These are phyloP conservation scores for Ogataea methanolica DNA, from an alignment of 805 yeast genomes.

Conservation along the genomic window DNA sequence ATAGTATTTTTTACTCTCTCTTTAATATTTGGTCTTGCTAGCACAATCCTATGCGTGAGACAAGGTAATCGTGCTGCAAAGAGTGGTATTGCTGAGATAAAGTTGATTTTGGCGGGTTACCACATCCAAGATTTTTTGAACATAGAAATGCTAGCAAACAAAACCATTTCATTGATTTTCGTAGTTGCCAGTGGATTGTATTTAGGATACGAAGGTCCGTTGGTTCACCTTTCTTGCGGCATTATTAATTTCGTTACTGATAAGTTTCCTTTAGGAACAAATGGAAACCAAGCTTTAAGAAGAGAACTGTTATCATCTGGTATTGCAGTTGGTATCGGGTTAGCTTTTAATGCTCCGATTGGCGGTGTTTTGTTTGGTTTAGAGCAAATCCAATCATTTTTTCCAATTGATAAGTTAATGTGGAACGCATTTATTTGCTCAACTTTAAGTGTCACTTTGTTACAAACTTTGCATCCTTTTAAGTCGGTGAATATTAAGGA, in stretches of 20 bases:
- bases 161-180: constrained; percentile 53
- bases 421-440: constrained; percentile 85
- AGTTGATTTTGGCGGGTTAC: constrained; percentile 63
- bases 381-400: constrained; percentile 62
- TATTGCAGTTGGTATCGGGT: constrained; percentile 78
- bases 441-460: constrained; percentile 60
- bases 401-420: constrained; percentile 59
- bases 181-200: constrained; percentile 75
- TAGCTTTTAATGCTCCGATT: constrained; percentile 82
- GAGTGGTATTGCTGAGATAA: constrained; percentile 74
- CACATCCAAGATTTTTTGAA: constrained; percentile 51
- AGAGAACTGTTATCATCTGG: constrained; percentile 72
- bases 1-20: constrained; percentile 35
- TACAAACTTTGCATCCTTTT: constrained; percentile 49
- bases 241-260: constrained; percentile 38
- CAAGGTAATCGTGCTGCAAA: constrained; percentile 36
- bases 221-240: constrained; percentile 74
- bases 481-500: constrained; percentile 34
- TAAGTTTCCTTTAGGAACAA: constrained; percentile 21
- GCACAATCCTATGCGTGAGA: constrained; percentile 28
- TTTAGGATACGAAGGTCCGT: constrained; percentile 85
- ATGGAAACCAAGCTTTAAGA: constrained; percentile 48
- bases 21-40: constrained; percentile 33
- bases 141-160: constrained; percentile 45
- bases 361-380: constrained; percentile 81